Percentiles rank a stretch among this genome's conserved stretches.
Evolutionary conservation across 2,329 filamentous ascomycete species (phyloP).

Genomic region (Fusarium sp.): DNA sequence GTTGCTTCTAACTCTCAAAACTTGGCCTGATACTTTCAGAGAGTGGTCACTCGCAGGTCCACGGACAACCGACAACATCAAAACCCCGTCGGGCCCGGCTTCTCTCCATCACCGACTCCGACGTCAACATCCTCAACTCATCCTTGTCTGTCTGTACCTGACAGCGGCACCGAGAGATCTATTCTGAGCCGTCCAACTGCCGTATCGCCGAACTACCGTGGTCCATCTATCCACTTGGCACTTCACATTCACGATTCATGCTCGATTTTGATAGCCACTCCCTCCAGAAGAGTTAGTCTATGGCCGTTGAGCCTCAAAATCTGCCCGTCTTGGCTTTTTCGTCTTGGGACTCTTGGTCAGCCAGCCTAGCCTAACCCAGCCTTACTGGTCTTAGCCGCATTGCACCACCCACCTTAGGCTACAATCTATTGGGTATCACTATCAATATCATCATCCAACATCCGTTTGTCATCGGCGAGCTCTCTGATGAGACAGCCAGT

Average conservation of each 20-base stretch:
- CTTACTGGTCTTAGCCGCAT: slow-evolving; percentile 12
- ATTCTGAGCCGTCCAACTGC: slow-evolving; percentile 16
- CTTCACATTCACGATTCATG: neutral
- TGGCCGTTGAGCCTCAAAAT: slow-evolving; percentile 21
- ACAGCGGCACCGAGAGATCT: slow-evolving; percentile 3
- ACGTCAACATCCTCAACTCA: slow-evolving; percentile 14
- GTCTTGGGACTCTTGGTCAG: slow-evolving; percentile 10
- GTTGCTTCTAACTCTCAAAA: neutral
- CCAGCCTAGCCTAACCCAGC: slow-evolving; percentile 5
- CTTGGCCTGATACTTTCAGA: neutral
- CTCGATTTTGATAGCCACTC: neutral
- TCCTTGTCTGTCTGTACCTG: slow-evolving; percentile 23
- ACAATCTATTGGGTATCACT: slow-evolving; percentile 1
- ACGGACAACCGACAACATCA: slow-evolving; percentile 4
- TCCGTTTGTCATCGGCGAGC: neutral
- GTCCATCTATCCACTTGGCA: neutral
- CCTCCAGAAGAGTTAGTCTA: neutral
- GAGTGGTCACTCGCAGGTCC: neutral
- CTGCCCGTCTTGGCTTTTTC: slow-evolving; percentile 10
- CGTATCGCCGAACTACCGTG: slow-evolving; percentile 8
- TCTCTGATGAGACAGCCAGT: neutral
- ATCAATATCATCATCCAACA: slow-evolving; percentile 3
- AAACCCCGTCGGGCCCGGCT: slow-evolving; percentile 27
- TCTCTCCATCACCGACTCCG: slow-evolving; percentile 20
- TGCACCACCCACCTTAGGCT: slow-evolving; percentile 1